Conservation (phyloP, 2,329 filamentous ascomycete genomes). For the Byssothecium circinans region DNA sequence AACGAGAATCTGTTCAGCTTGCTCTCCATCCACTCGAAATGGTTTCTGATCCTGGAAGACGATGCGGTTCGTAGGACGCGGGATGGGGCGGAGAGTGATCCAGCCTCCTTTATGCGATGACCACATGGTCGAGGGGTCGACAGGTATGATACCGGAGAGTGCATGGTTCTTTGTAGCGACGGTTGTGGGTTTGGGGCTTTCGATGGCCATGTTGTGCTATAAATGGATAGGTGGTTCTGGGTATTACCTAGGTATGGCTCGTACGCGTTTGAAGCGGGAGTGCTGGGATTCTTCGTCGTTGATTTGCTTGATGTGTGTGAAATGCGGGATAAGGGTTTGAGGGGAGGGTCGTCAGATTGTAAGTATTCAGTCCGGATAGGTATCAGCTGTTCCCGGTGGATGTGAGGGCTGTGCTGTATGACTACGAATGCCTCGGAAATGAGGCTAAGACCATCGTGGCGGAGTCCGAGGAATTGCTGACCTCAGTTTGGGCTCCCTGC, state of each 20-base stretch:
- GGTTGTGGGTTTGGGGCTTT: background rate
- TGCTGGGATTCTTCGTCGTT: too few species aligned
- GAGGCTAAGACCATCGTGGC: too few species aligned
- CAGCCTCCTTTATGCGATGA: background rate
- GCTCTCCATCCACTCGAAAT: too few species aligned
- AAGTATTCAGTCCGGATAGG: background rate
- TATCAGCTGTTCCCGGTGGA: background rate
- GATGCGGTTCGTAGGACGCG: background rate
- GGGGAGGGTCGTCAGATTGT: background rate
- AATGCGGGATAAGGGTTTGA: background rate
- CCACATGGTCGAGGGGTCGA: background rate
- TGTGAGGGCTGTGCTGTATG: too few species aligned
- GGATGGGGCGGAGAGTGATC: background rate
- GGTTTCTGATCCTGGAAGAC: too few species aligned
- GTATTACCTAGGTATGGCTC: too few species aligned
- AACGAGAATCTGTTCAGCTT: too few species aligned
- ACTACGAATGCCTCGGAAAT: too few species aligned
- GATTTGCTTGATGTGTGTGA: background rate
- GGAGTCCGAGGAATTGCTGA: background rate
- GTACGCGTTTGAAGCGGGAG: too few species aligned
- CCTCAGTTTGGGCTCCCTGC: background rate
- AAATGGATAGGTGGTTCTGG: background rate
- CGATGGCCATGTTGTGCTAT: background rate
- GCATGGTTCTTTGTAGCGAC: background rate
- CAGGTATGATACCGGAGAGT: background rate